Conservation (phyloP, 306 rosid genomes). For the Pachyrhizus erosus region DNA sequence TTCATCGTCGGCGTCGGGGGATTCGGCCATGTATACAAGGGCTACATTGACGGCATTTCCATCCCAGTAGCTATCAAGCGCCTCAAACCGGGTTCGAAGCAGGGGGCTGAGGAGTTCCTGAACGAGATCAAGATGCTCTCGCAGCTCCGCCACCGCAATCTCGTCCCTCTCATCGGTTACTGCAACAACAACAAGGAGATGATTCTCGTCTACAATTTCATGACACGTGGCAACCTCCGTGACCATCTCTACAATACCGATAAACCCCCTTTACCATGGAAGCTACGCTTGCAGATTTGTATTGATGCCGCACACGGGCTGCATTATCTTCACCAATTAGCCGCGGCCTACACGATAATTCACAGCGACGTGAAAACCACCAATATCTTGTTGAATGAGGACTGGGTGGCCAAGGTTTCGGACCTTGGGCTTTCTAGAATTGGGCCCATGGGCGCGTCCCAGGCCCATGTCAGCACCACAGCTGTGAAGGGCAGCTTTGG, state of each 20-base stretch:
- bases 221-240: conserved; percentile 59
- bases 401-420: conserved; percentile 56
- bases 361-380: conserved; percentile 73
- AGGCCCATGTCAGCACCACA: conserved; percentile 47
- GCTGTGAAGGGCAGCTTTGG: conserved; percentile 47
- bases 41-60: conserved; percentile 38
- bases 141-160: conserved; percentile 47
- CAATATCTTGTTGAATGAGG: conserved; percentile 56
- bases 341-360: conserved; percentile 39
- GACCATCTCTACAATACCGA: conserved; percentile 54
- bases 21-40: conserved; percentile 60
- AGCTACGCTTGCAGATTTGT: conserved; percentile 54
- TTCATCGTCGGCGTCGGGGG: conserved; percentile 50
- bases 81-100: conserved; percentile 53
- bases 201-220: conserved; percentile 54
- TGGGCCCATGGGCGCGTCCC: conserved; percentile 35
- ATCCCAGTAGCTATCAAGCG: conserved; percentile 51
- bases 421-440: conserved; percentile 64
- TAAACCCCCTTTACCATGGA: conserved; percentile 47
- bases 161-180: conserved; percentile 51
- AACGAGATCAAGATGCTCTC: conserved; percentile 59
- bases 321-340: conserved; percentile 56
- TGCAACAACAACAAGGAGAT: conserved; percentile 49
- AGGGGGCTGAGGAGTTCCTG: conserved; percentile 49
- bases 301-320: conserved; percentile 57